Conservation (phyloP, 129 eudicot genomes). For the Sambucus nigra region DNA sequence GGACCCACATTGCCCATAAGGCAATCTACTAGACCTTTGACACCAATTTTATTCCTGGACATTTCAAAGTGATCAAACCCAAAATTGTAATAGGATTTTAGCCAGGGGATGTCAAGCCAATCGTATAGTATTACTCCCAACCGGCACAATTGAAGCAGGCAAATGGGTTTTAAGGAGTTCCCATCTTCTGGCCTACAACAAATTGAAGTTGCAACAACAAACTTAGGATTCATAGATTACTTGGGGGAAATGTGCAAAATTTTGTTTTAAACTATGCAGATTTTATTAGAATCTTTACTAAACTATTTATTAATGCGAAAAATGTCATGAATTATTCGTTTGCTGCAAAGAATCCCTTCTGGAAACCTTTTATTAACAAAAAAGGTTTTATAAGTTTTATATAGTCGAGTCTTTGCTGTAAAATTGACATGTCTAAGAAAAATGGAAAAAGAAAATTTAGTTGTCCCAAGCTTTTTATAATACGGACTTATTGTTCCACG, state of each 20-base stretch:
- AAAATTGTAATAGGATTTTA: slow-evolving; percentile 71
- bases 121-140: slow-evolving; percentile 81
- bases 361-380: too few relatives aligned
- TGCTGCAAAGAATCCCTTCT: too few relatives aligned
- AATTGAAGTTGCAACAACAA: not conserved
- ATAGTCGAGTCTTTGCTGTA: too few relatives aligned
- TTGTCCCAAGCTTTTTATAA: too few relatives aligned
- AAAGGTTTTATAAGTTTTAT: too few relatives aligned
- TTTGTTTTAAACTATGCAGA: too few relatives aligned
- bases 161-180: slow-evolving; percentile 63
- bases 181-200: slow-evolving; percentile 75
- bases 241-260: not conserved
- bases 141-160: slow-evolving; percentile 67
- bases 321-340: too few relatives aligned
- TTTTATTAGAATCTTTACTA: too few relatives aligned
- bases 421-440: too few relatives aligned
- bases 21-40: slow-evolving; percentile 80
- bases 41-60: slow-evolving; percentile 69
- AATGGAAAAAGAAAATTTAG: too few relatives aligned
- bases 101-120: slow-evolving; percentile 73
- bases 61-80: slow-evolving; percentile 95
- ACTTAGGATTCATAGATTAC: not conserved
- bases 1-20: slow-evolving; percentile 85
- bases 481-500: too few relatives aligned
- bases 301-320: too few relatives aligned